These are phyloP conservation scores for Fusarium cicatricum DNA, from an alignment of 2,329 filamentous ascomycete genomes.

Conservation along the genomic window DNA sequence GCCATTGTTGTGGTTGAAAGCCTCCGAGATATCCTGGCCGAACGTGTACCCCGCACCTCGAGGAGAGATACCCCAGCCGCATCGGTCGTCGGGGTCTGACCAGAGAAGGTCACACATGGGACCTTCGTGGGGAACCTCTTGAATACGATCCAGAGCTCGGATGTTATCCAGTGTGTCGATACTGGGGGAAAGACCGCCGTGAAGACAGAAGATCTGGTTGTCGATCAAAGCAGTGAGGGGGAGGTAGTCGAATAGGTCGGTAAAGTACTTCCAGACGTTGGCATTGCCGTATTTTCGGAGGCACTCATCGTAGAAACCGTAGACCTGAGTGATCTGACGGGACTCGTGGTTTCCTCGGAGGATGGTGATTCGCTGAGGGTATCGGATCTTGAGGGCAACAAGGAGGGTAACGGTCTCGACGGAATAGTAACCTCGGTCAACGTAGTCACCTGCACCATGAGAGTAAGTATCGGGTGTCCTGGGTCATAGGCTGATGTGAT, in stretches of 20 bases:
- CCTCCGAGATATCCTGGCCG: conserved; percentile 96
- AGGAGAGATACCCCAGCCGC: conserved; percentile 95
- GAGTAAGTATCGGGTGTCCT: conserved; percentile 17
- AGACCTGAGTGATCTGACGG: conserved; percentile 98
- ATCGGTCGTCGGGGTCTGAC: conserved; percentile 97
- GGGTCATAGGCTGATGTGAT: neutral
- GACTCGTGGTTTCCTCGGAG: conserved; percentile 99
- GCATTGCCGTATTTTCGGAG: conserved; percentile 98
- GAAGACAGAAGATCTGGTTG: conserved; percentile 98
- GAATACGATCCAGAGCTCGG: conserved; percentile 91
- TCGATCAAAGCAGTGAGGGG: conserved; percentile 97
- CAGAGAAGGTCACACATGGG: conserved; percentile 98
- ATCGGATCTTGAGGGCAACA: conserved; percentile 96
- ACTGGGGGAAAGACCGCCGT: conserved; percentile 95
- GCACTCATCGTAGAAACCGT: conserved; percentile 99
- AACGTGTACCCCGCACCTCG: conserved; percentile 96
- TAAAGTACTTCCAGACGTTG: conserved; percentile 99
- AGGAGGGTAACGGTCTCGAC: conserved; percentile 98
- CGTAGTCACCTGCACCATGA: conserved; percentile 80
- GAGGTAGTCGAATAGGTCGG: conserved; percentile 98
- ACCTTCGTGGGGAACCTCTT: conserved; percentile 97
- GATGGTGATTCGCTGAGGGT: conserved; percentile 97
- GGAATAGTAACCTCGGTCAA: conserved; percentile 98
- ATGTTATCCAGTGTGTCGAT: conserved; percentile 98
- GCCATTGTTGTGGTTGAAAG: conserved; percentile 99